These are phyloP conservation scores for Mycena sanguinolenta DNA, from an alignment of 768 basidiomycete species.

Conservation along the genomic window DNA sequence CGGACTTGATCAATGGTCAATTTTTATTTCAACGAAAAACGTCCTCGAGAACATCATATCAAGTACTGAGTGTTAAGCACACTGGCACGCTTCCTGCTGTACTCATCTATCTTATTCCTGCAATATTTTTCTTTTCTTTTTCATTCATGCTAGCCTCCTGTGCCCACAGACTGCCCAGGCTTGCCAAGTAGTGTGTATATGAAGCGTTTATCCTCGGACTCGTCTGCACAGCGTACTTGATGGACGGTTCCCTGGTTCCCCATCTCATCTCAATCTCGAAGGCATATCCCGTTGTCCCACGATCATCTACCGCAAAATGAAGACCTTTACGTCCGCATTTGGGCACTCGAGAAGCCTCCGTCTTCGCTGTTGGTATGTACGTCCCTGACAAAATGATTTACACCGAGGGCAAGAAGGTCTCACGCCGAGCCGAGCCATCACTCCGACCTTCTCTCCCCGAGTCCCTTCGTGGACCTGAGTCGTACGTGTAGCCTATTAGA, in stretches of 20 bases:
- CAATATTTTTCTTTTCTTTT: background rate
- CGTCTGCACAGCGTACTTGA: conserved; percentile 1
- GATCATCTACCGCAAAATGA: conserved; percentile 22
- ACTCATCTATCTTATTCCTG: background rate
- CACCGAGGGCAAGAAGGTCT: conserved; percentile 1
- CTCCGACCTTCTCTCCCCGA: conserved; percentile 26
- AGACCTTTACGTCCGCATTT: conserved; percentile 8
- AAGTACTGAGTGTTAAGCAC: too few relatives aligned
- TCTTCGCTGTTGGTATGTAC: conserved; percentile 21
- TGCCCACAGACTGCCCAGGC: background rate
- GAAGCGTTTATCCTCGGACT: conserved; percentile 16
- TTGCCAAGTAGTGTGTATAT: conserved; percentile 8
- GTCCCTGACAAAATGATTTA: conserved; percentile 2
- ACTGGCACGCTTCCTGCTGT: too few relatives aligned
- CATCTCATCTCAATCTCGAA: conserved; percentile 30
- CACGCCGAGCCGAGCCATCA: conserved; percentile 19
- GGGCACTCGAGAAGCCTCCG: conserved; percentile 11
- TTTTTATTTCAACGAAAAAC: background rate
- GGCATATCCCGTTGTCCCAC: conserved; percentile 20
- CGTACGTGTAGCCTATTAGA: conserved; percentile 20
- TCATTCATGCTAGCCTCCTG: background rate
- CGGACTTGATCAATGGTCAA: background rate
- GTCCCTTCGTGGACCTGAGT: conserved; percentile 12
- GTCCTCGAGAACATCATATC: background rate
- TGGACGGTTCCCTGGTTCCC: background rate